phyloP scores from a whole-genome alignment of 2,329 filamentous ascomycete species.

The Neonectria faginata region DNA sequence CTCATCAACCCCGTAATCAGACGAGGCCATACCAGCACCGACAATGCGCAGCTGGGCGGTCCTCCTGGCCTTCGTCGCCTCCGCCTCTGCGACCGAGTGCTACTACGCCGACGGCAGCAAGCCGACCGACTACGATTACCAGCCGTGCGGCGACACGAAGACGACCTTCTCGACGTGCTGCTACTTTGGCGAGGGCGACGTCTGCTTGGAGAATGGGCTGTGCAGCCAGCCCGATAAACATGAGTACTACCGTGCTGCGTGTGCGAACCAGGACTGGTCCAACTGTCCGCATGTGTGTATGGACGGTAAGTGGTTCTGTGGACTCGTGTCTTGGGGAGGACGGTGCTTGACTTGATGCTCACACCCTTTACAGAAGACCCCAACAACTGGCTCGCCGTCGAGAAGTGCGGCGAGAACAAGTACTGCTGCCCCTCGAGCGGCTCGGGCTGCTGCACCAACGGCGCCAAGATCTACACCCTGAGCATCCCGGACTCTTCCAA shows the following conservation, averaged over 20 bases:
- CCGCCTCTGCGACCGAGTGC: conserved; percentile 26
- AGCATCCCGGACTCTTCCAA: conserved; percentile 16
- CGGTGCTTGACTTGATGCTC: background rate
- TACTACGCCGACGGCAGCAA: conserved; percentile 41
- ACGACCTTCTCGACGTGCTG: conserved; percentile 38
- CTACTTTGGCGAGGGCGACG: conserved; percentile 41
- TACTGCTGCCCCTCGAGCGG: conserved; percentile 38
- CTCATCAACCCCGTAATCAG: background rate
- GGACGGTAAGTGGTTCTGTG: conserved; percentile 28
- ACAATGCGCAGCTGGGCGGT: conserved; percentile 25
- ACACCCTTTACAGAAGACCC: conserved; percentile 14
- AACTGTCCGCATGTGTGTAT: conserved; percentile 37
- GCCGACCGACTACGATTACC: conserved; percentile 38
- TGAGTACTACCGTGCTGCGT: conserved; percentile 40
- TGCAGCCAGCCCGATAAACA: conserved; percentile 30
- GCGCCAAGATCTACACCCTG: conserved; percentile 33
- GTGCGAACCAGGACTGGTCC: conserved; percentile 40
- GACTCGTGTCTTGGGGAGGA: no score
- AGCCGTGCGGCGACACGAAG: conserved; percentile 35
- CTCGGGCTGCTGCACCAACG: conserved; percentile 34
- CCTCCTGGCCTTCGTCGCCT: conserved; percentile 6
- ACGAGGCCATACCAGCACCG: background rate
- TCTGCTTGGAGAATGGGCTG: conserved; percentile 37
- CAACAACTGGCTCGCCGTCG: conserved; percentile 30
- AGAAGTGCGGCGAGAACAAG: conserved; percentile 35